Evolutionary conservation across 352 stramenopile species (phyloP).

Genomic region (Phytophthora lateralis): DNA sequence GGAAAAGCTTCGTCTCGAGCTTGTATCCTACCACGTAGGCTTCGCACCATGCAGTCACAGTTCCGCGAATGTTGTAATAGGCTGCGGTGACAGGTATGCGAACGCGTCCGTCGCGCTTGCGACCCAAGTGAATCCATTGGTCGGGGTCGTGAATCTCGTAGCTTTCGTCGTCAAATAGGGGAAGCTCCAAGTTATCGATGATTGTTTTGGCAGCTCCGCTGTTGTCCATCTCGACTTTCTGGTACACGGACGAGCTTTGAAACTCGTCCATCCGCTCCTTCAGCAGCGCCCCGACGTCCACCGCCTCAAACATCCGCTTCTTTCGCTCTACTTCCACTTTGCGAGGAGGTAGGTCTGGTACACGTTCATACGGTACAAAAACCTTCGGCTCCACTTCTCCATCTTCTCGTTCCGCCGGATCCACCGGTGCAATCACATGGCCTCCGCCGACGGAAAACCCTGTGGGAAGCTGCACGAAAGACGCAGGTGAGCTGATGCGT

Average conservation of each 20-base stretch:
- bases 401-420: conserved; percentile 49
- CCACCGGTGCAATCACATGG: conserved; percentile 42
- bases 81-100: conserved; percentile 76
- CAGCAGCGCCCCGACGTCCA: conserved; percentile 52
- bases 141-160: conserved; percentile 70
- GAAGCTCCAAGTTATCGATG: conserved; percentile 62
- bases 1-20: conserved; percentile 45
- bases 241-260: conserved; percentile 38
- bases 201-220: conserved; percentile 61
- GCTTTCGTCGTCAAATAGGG: conserved; percentile 83
- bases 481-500: conserved; percentile 41
- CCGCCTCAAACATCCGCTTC: conserved; percentile 57
- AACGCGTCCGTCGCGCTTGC: conserved; percentile 50
- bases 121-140: conserved; percentile 71
- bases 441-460: conserved; percentile 60
- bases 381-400: conserved; percentile 77
- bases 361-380: conserved; percentile 71
- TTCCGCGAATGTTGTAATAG: conserved; percentile 58
- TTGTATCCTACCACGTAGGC: conserved; percentile 66
- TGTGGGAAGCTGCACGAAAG: conserved; percentile 41
- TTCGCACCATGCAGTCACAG: conserved; percentile 70
- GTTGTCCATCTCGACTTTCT: conserved; percentile 46
- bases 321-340: conserved; percentile 79
- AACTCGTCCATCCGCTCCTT: conserved; percentile 53
- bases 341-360: conserved; percentile 53